phyloP scores from a whole-genome alignment of 169 alveolate genomes.

The Cryptosporidium tyzzeri region DNA sequence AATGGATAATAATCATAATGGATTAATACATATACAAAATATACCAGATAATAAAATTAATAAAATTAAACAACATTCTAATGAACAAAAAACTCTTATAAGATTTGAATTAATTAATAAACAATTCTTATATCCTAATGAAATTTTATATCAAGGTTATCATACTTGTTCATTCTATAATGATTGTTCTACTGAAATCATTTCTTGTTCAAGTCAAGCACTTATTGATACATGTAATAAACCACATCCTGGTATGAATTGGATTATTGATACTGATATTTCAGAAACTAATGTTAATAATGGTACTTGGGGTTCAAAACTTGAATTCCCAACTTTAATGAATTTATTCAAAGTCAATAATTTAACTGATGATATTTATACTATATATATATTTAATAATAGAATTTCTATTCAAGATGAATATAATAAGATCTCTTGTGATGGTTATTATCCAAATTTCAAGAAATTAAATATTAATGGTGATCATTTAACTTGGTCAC shows the following conservation, averaged over 20 bases:
- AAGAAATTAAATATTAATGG: not conserved
- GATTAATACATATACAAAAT: slow-evolving; percentile 4
- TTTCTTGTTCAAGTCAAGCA: slow-evolving; percentile 21
- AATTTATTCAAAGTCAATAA: slow-evolving; percentile 1
- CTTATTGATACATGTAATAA: slow-evolving; percentile 28
- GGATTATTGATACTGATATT: slow-evolving; percentile 17
- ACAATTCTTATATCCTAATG: slow-evolving; percentile 23
- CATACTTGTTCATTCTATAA: slow-evolving; percentile 16
- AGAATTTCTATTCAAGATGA: slow-evolving; percentile 28
- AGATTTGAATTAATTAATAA: not conserved
- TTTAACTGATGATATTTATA: not conserved
- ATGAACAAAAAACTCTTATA: slow-evolving; percentile 12
- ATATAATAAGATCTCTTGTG: slow-evolving; percentile 7
- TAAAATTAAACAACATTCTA: not conserved
- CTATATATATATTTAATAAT: not conserved
- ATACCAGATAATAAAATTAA: not conserved
- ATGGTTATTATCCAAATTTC: slow-evolving; percentile 7
- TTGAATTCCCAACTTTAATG: not conserved
- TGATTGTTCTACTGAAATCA: slow-evolving; percentile 5
- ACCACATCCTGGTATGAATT: slow-evolving; percentile 29
- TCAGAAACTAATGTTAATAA: slow-evolving; percentile 49
- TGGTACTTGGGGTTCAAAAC: slow-evolving; percentile 44
- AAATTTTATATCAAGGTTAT: slow-evolving; percentile 17
- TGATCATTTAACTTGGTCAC: slow-evolving; percentile 5
- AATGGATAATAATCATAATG: slow-evolving; percentile 1